phyloP scores from a whole-genome alignment of 805 yeast species.

The Torulaspora gathmanii region DNA sequence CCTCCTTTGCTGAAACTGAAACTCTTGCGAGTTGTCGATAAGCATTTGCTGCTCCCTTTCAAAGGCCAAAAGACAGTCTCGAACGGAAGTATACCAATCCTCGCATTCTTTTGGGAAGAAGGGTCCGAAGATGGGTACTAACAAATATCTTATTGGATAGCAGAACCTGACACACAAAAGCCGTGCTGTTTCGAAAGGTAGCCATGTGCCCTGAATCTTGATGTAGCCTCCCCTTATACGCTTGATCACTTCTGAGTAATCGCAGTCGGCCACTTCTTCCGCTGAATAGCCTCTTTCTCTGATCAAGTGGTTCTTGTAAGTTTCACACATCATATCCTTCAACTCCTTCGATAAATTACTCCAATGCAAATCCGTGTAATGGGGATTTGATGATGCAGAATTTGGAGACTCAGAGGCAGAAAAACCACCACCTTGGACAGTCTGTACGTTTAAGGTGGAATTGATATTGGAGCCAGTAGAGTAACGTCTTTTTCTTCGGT shows the following conservation, averaged over 20 bases:
- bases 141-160: slow-evolving; percentile 65
- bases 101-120: slow-evolving; percentile 45
- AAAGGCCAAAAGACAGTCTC: not conserved
- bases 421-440: too few relatives aligned
- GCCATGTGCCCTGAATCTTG: slow-evolving; percentile 93
- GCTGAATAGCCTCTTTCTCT: slow-evolving; percentile 11
- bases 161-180: slow-evolving; percentile 69
- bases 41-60: not conserved
- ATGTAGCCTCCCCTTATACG: slow-evolving; percentile 87
- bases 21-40: not conserved
- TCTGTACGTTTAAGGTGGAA: not conserved
- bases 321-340: slow-evolving; percentile 14
- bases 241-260: slow-evolving; percentile 36
- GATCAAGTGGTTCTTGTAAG: slow-evolving; percentile 15
- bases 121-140: slow-evolving; percentile 76
- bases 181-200: slow-evolving; percentile 65
- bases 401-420: not conserved
- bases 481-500: slow-evolving; percentile 12
- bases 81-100: slow-evolving; percentile 11
- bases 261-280: slow-evolving; percentile 15
- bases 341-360: slow-evolving; percentile 24
- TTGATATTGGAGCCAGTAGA: slow-evolving; percentile 8
- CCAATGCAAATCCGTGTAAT: slow-evolving; percentile 35
- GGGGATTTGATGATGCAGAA: slow-evolving; percentile 1
- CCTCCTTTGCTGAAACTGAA: slow-evolving; percentile 1